Conservation (phyloP, 169 alveolate genomes). For the Nephromyces sp. region DNA sequence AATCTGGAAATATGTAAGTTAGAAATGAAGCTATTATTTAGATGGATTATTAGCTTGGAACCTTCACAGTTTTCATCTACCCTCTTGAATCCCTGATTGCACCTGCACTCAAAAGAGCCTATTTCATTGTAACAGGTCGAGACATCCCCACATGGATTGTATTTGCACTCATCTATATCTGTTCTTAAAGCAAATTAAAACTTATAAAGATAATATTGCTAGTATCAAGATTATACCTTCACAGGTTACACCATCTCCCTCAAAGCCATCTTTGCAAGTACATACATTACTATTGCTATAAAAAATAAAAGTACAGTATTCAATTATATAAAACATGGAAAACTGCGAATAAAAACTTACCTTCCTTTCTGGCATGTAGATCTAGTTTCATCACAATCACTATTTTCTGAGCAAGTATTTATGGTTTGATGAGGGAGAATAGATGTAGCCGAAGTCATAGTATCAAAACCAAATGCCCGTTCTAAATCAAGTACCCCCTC, state of each 20-base stretch:
- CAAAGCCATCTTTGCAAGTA: constrained; percentile 27
- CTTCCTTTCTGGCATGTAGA: not conserved
- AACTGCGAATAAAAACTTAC: constrained; percentile 10
- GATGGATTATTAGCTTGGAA: constrained; percentile 19
- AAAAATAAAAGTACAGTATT: not conserved
- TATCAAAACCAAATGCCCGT: not conserved
- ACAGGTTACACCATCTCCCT: constrained; percentile 30
- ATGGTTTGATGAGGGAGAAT: not conserved
- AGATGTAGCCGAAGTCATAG: not conserved
- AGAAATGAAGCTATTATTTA: not conserved
- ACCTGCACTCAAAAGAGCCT: constrained; percentile 35
- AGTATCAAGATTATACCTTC: not conserved
- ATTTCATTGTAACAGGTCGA: constrained; percentile 33
- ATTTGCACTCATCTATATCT: constrained; percentile 40
- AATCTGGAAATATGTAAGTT: not conserved
- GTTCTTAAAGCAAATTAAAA: not conserved
- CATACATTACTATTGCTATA: not conserved
- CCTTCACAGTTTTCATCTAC: constrained; percentile 28
- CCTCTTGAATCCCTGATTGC: constrained; percentile 35
- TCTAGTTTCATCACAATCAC: not conserved
- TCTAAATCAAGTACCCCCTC: not conserved
- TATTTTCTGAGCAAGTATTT: not conserved
- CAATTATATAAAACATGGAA: constrained; percentile 6
- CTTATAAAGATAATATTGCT: not conserved
- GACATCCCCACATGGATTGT: constrained; percentile 39